Conservation (phyloP, 768 basidiomycete species). For the Lactifluus piperatus region DNA sequence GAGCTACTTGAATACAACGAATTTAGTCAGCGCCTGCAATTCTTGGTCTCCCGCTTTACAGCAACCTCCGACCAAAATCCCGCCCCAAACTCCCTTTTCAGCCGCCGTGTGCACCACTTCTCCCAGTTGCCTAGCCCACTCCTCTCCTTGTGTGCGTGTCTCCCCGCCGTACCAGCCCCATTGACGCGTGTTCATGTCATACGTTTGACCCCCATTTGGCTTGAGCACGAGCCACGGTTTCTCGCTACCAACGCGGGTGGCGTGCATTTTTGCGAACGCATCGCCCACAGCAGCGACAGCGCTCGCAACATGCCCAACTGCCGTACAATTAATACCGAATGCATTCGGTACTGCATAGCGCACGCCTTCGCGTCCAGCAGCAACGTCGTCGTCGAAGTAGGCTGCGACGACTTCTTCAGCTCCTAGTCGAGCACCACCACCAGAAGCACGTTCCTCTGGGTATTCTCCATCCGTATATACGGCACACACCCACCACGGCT, state of each 20-base stretch:
- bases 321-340: conserved; percentile 72
- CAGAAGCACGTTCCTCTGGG: conserved; percentile 32
- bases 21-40: conserved; percentile 27
- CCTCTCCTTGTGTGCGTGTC: conserved; percentile 17
- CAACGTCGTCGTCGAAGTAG: conserved; percentile 27
- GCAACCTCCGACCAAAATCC: conserved; percentile 60
- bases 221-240: conserved; percentile 57
- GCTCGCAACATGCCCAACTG: conserved; percentile 33
- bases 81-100: conserved; percentile 33
- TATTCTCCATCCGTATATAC: conserved; percentile 47
- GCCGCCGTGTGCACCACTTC: conserved; percentile 22
- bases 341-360: conserved; percentile 35
- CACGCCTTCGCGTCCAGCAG: neutral
- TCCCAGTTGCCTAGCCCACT: conserved; percentile 33
- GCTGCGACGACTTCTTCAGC: conserved; percentile 37
- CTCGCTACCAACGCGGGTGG: conserved; percentile 5
- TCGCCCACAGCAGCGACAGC: conserved; percentile 34
- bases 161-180: conserved; percentile 30
- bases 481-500: conserved; percentile 71
- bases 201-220: conserved; percentile 59
- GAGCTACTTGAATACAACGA: too few species aligned
- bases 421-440: conserved; percentile 22
- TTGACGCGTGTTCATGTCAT: conserved; percentile 36
- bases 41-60: conserved; percentile 52
- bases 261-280: conserved; percentile 2